Conservation (phyloP, 2,329 filamentous ascomycete genomes). For the Cordyceps farinosa region DNA sequence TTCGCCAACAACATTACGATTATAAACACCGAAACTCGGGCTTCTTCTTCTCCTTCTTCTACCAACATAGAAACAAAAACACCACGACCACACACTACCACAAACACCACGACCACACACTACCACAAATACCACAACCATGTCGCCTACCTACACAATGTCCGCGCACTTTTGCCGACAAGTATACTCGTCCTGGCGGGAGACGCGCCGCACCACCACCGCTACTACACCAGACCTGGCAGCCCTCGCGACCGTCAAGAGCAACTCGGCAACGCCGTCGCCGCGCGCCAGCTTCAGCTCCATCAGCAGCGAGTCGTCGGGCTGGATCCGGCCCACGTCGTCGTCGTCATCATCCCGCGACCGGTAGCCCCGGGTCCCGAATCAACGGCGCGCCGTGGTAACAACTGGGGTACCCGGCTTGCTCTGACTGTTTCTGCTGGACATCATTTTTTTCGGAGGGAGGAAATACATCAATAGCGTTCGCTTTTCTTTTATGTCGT, state of each 20-base stretch:
- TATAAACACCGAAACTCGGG: too few species aligned
- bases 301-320: conserved; percentile 12
- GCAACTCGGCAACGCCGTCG: background rate
- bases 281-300: conserved; percentile 18
- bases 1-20: too few species aligned
- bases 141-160: conserved; percentile 60
- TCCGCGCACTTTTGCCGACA: conserved; percentile 59
- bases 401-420: too few species aligned
- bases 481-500: background rate
- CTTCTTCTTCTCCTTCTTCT: background rate
- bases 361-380: conserved; percentile 6
- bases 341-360: conserved; percentile 35
- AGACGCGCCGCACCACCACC: conserved; percentile 30
- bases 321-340: conserved; percentile 28
- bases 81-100: background rate
- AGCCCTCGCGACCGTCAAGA: background rate
- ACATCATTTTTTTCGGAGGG: too few species aligned
- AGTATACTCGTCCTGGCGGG: conserved; percentile 57
- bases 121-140: conserved; percentile 27
- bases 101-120: background rate
- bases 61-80: background rate
- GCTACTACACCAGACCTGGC: background rate
- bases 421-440: background rate
- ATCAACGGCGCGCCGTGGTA: background rate
- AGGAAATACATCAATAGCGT: background rate